A percentile compares a stretch with the other conserved stretches of the same genome.
These are phyloP conservation scores for Mucor velutinosus DNA, from an alignment of 371 early-diverging fungal species.

Conservation along the genomic window DNA sequence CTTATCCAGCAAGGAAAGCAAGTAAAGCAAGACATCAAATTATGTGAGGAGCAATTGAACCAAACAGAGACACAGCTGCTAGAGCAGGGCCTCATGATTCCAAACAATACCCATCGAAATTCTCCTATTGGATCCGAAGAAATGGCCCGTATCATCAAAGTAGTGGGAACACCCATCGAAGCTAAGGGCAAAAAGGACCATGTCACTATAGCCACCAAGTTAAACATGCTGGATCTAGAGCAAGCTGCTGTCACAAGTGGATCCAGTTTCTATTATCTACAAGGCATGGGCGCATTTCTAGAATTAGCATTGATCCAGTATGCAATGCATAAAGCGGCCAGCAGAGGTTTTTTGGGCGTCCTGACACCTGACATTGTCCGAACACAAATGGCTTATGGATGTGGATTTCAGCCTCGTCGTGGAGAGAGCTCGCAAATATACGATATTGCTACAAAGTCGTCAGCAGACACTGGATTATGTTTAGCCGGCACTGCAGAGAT, in stretches of 20 bases:
- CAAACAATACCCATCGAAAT: conserved; percentile 72
- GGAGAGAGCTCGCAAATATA: conserved; percentile 85
- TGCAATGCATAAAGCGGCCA: conserved; percentile 77
- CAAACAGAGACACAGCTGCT: conserved; percentile 49
- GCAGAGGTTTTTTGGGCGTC: conserved; percentile 76
- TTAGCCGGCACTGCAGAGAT: conserved; percentile 93
- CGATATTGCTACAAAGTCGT: conserved; percentile 50
- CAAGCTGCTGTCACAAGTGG: conserved; percentile 87
- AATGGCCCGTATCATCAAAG: conserved; percentile 56
- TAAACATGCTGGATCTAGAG: conserved; percentile 83
- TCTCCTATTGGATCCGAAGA: conserved; percentile 72
- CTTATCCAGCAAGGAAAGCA: conserved; percentile 50
- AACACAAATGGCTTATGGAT: conserved; percentile 79
- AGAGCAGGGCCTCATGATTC: conserved; percentile 63
- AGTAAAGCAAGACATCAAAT: conserved; percentile 47
- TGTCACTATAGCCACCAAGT: conserved; percentile 59
- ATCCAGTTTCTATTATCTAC: conserved; percentile 85
- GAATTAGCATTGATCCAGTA: conserved; percentile 88
- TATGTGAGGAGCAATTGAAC: conserved; percentile 43
- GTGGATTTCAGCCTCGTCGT: conserved; percentile 88
- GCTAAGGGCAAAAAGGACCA: conserved; percentile 60
- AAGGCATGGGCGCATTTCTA: conserved; percentile 80
- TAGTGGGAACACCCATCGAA: conserved; percentile 41
- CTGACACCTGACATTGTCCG: conserved; percentile 87
- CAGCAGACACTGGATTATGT: conserved; percentile 50